Evolutionary conservation across 2,329 filamentous ascomycete genomes (phyloP).

Genomic region (Cylindrodendrum hubeiense): DNA sequence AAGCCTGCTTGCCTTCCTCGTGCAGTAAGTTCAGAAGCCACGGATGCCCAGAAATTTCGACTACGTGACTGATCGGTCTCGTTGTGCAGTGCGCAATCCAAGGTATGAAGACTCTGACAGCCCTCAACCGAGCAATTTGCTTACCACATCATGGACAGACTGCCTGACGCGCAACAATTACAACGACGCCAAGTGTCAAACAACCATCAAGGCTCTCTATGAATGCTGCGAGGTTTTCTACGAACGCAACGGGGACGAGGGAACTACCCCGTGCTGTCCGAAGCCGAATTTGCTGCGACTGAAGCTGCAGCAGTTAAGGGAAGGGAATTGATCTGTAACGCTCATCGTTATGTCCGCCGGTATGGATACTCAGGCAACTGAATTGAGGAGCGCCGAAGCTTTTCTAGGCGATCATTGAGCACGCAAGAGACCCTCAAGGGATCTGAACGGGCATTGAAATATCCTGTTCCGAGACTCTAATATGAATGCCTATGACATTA

Average conservation of each 20-base stretch:
- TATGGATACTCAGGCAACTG: conserved; percentile 71
- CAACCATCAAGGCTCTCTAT: conserved; percentile 86
- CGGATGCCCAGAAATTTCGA: not conserved
- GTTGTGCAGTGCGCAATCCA: conserved; percentile 85
- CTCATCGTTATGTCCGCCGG: conserved; percentile 60
- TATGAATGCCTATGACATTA: conserved; percentile 90
- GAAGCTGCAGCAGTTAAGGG: conserved; percentile 80
- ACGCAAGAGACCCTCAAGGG: conserved; percentile 85
- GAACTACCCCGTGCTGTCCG: conserved; percentile 85
- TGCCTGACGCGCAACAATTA: conserved; percentile 89
- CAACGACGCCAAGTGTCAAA: conserved; percentile 85
- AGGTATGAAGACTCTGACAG: conserved; percentile 61
- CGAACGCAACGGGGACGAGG: conserved; percentile 79
- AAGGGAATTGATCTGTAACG: conserved; percentile 61
- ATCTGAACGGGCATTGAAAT: conserved; percentile 93
- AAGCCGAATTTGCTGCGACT: conserved; percentile 82
- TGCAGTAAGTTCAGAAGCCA: conserved; percentile 70
- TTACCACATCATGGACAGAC: conserved; percentile 61
- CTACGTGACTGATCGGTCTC: conserved; percentile 18
- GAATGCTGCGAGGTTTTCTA: conserved; percentile 95
- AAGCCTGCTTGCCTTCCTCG: conserved; percentile 88
- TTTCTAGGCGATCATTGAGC: conserved; percentile 98
- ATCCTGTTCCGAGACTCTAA: conserved; percentile 99
- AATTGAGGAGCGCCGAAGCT: conserved; percentile 77
- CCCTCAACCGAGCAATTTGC: not conserved